Conservation (phyloP, 768 basidiomycete genomes). For the Suillus decipiens region DNA sequence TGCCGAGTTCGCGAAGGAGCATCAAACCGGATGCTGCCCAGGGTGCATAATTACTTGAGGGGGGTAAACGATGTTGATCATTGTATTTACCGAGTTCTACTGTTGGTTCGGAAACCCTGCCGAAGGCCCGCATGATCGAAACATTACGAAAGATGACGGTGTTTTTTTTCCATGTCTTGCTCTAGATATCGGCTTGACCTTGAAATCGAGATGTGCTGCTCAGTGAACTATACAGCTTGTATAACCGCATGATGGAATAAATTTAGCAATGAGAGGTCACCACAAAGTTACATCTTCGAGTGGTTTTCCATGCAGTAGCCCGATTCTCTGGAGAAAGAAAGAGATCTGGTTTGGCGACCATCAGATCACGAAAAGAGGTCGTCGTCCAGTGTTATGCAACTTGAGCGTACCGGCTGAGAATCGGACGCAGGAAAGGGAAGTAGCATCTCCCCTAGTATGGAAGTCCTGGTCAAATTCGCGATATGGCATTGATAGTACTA, state of each 20-base stretch:
- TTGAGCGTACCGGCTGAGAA: too few relatives aligned
- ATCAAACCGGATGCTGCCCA: neutral
- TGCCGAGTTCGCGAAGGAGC: neutral
- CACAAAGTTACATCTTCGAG: neutral
- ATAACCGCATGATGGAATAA: neutral
- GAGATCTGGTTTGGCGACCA: neutral
- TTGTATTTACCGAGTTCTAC: neutral
- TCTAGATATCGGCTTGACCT: neutral
- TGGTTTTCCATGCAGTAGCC: neutral
- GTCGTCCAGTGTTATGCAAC: too few relatives aligned
- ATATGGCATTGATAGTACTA: too few relatives aligned
- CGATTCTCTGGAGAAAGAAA: neutral
- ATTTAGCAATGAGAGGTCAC: neutral
- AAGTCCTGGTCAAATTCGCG: too few relatives aligned
- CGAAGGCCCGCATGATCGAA: neutral
- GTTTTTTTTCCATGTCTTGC: slow-evolving; percentile 25
- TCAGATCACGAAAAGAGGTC: neutral
- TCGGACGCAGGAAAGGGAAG: too few relatives aligned
- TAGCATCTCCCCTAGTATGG: neutral
- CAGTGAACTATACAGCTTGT: neutral
- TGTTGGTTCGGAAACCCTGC: neutral
- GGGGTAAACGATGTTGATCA: neutral
- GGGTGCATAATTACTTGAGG: neutral
- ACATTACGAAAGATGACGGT: slow-evolving; percentile 14
- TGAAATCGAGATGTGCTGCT: neutral